phyloP scores from a whole-genome alignment of 176 grass and related monocot species.

The Oryza meridionalis region DNA sequence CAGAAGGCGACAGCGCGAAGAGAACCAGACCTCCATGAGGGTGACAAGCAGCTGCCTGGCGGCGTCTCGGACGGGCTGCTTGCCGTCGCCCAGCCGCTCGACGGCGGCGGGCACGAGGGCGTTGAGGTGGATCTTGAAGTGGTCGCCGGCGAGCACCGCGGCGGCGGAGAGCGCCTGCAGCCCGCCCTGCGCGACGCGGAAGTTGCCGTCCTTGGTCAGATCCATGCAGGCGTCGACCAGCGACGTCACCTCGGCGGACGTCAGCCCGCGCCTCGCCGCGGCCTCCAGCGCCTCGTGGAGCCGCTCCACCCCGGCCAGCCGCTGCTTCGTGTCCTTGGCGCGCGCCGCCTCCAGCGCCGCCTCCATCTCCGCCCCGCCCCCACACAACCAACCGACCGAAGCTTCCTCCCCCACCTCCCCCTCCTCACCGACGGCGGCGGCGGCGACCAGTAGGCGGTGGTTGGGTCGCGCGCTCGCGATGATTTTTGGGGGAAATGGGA shows the following conservation, averaged over 20 bases:
- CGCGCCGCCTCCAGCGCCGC: constrained; percentile 82
- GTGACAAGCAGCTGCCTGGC: constrained; percentile 75
- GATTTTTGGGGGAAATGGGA: constrained; percentile 18
- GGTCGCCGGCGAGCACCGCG: constrained; percentile 84
- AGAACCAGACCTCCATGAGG: constrained; percentile 77
- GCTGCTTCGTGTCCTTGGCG: constrained; percentile 75
- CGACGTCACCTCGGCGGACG: constrained; percentile 56
- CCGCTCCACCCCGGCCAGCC: constrained; percentile 80
- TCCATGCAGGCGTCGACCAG: constrained; percentile 78
- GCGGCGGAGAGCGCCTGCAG: constrained; percentile 83
- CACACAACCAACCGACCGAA: not conserved
- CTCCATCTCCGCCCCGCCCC: constrained; percentile 55
- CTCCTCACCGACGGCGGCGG: not conserved
- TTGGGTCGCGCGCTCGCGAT: constrained; percentile 13
- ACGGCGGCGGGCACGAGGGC: constrained; percentile 70
- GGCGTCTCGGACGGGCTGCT: constrained; percentile 84
- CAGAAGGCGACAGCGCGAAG: not conserved
- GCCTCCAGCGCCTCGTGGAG: constrained; percentile 78
- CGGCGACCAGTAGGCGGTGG: not conserved
- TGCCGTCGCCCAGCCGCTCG: constrained; percentile 79
- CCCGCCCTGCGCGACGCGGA: constrained; percentile 78
- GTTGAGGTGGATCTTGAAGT: constrained; percentile 88
- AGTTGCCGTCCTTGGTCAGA: constrained; percentile 75
- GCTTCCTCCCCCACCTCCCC: not conserved
- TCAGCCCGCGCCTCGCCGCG: constrained; percentile 56